Evolutionary conservation across 345 rosid species (phyloP).

Genomic region (Abelmoschus esculentus): DNA sequence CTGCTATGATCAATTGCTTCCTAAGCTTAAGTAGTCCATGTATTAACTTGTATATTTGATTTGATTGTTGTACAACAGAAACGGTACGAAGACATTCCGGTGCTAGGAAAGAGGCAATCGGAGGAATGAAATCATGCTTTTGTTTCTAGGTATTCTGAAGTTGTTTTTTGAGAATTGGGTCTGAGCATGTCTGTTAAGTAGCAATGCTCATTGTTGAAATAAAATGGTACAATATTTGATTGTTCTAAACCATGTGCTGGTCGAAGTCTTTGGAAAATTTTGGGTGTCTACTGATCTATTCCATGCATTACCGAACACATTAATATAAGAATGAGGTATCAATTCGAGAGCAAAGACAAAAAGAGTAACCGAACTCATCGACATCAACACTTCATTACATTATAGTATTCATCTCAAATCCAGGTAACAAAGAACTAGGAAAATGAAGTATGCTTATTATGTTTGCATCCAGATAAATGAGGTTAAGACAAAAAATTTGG

Average conservation of each 20-base stretch:
- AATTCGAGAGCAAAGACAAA: background rate
- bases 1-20: background rate
- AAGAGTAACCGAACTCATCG: background rate
- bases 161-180: background rate
- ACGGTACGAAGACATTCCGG: slow-evolving; percentile 78
- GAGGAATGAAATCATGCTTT: slow-evolving; percentile 37
- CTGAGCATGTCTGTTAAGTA: slow-evolving; percentile 2
- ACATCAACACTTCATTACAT: background rate
- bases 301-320: too few species aligned
- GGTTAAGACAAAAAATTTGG: background rate
- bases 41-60: background rate
- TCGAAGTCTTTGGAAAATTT: background rate
- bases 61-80: slow-evolving; percentile 39
- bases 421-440: background rate
- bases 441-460: background rate
- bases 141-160: background rate
- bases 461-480: background rate
- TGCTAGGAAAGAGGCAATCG: slow-evolving; percentile 78
- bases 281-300: background rate
- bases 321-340: background rate
- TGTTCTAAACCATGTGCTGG: background rate
- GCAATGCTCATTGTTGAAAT: slow-evolving; percentile 13
- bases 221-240: background rate
- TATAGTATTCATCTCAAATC: background rate
- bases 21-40: slow-evolving; percentile 6